Percentiles rank a stretch among this genome's conserved stretches.
phyloP scores from a whole-genome alignment of 192 early-diverging fungal genomes.

The Mortierella hygrophila region DNA sequence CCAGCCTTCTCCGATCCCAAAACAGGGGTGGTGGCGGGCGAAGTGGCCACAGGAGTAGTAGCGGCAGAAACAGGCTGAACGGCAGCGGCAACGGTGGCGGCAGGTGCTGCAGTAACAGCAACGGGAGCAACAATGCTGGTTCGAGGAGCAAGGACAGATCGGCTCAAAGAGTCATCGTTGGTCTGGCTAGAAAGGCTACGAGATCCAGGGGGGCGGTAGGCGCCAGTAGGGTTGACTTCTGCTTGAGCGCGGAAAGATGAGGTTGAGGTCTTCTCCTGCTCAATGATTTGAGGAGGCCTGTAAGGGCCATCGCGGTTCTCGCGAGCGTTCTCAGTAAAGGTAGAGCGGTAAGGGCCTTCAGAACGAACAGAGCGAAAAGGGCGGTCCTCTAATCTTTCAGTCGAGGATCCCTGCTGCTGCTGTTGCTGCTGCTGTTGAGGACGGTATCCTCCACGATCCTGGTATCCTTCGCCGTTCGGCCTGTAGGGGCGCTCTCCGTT shows the following conservation, averaged over 20 bases:
- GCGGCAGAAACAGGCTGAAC: background rate
- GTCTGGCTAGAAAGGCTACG: conserved; percentile 29
- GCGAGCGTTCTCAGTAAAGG: conserved; percentile 42
- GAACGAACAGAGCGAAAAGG: conserved; percentile 49
- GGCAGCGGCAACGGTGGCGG: background rate
- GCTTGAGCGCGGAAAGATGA: conserved; percentile 3
- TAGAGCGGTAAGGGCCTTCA: conserved; percentile 38
- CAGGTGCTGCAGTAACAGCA: background rate
- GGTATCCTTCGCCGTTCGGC: conserved; percentile 26
- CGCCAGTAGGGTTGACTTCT: conserved; percentile 32
- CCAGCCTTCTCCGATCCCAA: conserved; percentile 42
- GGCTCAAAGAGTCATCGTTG: conserved; percentile 28
- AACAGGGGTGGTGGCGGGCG: conserved; percentile 35
- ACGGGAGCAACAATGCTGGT: conserved; percentile 12
- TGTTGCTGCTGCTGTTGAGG: conserved; percentile 29
- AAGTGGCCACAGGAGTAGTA: conserved; percentile 6
- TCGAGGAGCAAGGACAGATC: conserved; percentile 47
- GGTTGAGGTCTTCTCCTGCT: conserved; percentile 25
- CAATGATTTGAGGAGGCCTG: conserved; percentile 46
- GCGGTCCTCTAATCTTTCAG: conserved; percentile 61
- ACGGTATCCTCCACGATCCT: conserved; percentile 31
- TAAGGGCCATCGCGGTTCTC: conserved; percentile 54
- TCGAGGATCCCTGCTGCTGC: conserved; percentile 26
- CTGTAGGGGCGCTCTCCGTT: conserved; percentile 40
- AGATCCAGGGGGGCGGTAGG: conserved; percentile 46